Base-by-base conservation (phyloP, 768 basidiomycete genomes). In the Pleurotus citrinopileatus region DNA sequence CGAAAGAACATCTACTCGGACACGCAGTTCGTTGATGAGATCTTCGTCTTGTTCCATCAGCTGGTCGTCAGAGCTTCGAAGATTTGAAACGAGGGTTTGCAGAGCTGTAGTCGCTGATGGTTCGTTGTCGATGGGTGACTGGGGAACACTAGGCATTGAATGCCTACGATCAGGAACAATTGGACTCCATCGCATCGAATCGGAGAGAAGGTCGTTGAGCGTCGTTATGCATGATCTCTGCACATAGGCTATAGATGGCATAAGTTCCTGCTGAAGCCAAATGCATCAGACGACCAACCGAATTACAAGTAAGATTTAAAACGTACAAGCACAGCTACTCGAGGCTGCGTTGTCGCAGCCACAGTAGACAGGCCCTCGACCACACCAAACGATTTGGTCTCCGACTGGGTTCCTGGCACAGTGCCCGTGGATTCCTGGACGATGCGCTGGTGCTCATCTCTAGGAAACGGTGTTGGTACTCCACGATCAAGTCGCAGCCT, bases 201-300 rank as follows among this genome's bases (percentile, higher is more conserved):
- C 73, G 27, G 82, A 81, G 19, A 91, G 79, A 19, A 91, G 73
- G 65, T 82, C 84, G 60, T 84, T 82, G 43, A 93, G 72, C 2
- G 87, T 87, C 73, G 83, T 84, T 22, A 92, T 62, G 64, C 87
- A 91, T 15, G 87, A 88, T 55, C 76, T 79, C 60, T 90, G 85
- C 27, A 92, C 87, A 53, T 80, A 77, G 12, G 77, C 72, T 58
- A 93, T 84, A n/a, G 89, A 91, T 7, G 86, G 81, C 60, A 86
- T 71, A 29, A 90, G 70, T 58, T 87, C 83, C 57, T 74, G 76
- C 81, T 87, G 63, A 34, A 59, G 38, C 57, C 60, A n/a, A 25
- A 50, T 47, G 29, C 23, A 53, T 52, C 32, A 22, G 28, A 51
- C 40, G 26, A 56, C 48, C 8, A 51, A 7, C 42, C 36, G 36